A percentile compares a stretch with the other conserved stretches of the same genome.
Evolutionary conservation across 1,284 basidiomycete species (phyloP).

Genomic region (Cutaneotrichosporon mucoides): DNA sequence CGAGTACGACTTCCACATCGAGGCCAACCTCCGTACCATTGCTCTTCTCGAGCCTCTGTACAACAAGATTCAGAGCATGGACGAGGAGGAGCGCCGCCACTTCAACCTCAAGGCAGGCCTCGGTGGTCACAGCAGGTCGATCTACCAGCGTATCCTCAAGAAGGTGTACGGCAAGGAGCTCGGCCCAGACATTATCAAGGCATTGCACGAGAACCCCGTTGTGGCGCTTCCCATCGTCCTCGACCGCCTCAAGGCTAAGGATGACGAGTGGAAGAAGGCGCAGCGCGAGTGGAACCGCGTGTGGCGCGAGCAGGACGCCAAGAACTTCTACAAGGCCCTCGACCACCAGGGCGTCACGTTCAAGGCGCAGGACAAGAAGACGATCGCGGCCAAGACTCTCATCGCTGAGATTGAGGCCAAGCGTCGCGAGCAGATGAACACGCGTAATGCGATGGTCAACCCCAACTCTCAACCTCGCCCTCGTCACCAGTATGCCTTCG

Average conservation of each 20-base stretch:
- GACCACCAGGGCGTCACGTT: slow-evolving; percentile 94
- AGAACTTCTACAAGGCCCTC: slow-evolving; percentile 95
- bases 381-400: slow-evolving; percentile 83
- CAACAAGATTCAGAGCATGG: slow-evolving; percentile 83
- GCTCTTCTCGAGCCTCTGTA: slow-evolving; percentile 86
- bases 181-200: slow-evolving; percentile 78
- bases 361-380: slow-evolving; percentile 96
- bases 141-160: slow-evolving; percentile 92
- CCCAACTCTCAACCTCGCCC: slow-evolving; percentile 48
- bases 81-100: slow-evolving; percentile 73
- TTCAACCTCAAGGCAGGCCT: slow-evolving; percentile 86
- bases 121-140: slow-evolving; percentile 78
- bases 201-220: slow-evolving; percentile 86
- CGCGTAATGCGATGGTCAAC: slow-evolving; percentile 69
- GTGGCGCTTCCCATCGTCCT: slow-evolving; percentile 91
- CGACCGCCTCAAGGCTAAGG: slow-evolving; percentile 83
- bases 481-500: slow-evolving; percentile 70
- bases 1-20: slow-evolving; percentile 96
- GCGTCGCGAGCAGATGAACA: slow-evolving; percentile 68
- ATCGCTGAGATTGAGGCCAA: slow-evolving; percentile 80
- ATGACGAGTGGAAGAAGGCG: slow-evolving; percentile 94
- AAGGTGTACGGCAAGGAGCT: slow-evolving; percentile 83
- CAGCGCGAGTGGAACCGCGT: slow-evolving; percentile 96
- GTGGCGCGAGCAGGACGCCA: slow-evolving; percentile 94
- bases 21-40: slow-evolving; percentile 87